These are phyloP conservation scores for Articulospora tetracladia DNA, from an alignment of 495 filamentous ascomycete species.

Conservation along the genomic window DNA sequence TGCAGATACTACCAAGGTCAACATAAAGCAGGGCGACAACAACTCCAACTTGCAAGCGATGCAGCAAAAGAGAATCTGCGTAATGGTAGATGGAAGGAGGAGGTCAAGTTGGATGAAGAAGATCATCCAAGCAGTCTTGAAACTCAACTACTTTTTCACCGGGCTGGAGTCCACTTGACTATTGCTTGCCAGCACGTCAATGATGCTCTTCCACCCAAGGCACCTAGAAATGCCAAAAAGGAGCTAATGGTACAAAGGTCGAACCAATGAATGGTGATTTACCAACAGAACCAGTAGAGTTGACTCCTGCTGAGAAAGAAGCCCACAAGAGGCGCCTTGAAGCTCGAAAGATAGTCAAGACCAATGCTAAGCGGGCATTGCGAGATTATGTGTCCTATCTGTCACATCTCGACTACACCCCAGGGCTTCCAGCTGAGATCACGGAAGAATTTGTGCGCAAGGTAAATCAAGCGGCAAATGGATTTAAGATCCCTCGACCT, in stretches of 20 bases:
- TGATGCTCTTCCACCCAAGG: slow-evolving; percentile 38
- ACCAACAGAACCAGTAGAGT: slow-evolving; percentile 12
- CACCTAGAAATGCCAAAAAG: not conserved
- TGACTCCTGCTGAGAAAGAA: slow-evolving; percentile 34
- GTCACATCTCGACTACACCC: slow-evolving; percentile 70
- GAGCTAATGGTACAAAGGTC: slow-evolving; percentile 24
- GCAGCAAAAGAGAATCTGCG: slow-evolving; percentile 34
- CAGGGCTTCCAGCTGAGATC: slow-evolving; percentile 58
- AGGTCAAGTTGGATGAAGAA: slow-evolving; percentile 57
- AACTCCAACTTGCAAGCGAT: slow-evolving; percentile 40
- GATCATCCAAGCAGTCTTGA: slow-evolving; percentile 72
- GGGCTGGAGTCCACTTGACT: slow-evolving; percentile 67
- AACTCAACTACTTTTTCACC: slow-evolving; percentile 70
- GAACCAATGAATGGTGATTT: slow-evolving; percentile 13
- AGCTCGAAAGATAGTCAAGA: slow-evolving; percentile 61
- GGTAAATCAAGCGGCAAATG: slow-evolving; percentile 52
- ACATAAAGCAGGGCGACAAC: slow-evolving; percentile 41
- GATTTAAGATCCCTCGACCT: slow-evolving; percentile 30
- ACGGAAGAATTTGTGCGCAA: slow-evolving; percentile 64
- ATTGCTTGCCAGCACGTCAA: slow-evolving; percentile 64
- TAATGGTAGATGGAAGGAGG: slow-evolving; percentile 40
- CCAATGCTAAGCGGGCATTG: slow-evolving; percentile 68
- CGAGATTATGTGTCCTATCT: slow-evolving; percentile 67
- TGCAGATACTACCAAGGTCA: slow-evolving; percentile 46
- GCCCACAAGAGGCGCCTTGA: slow-evolving; percentile 45